phyloP scores from a whole-genome alignment of 1,139 yeast species.

The Arxiozyma telluris region DNA sequence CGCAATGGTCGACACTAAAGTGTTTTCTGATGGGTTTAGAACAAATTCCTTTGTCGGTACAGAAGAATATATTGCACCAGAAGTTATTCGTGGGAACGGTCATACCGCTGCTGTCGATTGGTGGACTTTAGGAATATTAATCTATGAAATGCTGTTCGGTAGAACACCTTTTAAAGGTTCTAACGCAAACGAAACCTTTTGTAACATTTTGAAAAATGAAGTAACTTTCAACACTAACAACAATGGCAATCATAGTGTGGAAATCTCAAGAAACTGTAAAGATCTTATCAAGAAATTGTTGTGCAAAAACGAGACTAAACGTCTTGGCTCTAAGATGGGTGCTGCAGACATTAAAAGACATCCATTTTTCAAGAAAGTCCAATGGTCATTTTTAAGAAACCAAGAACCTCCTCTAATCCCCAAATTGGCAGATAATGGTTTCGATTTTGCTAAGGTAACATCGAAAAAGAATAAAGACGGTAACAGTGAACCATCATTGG shows the following conservation, averaged over 20 bases:
- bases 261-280: slow-evolving; percentile 66
- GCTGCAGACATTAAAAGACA: slow-evolving; percentile 91
- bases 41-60: slow-evolving; percentile 98
- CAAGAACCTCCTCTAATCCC: slow-evolving; percentile 95
- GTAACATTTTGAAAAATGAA: slow-evolving; percentile 76
- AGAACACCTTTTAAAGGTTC: slow-evolving; percentile 93
- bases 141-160: slow-evolving; percentile 90
- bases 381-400: slow-evolving; percentile 90
- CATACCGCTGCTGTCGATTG: slow-evolving; percentile 99
- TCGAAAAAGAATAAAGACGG: slow-evolving; percentile 16
- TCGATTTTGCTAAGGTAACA: slow-evolving; percentile 33
- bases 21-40: slow-evolving; percentile 91
- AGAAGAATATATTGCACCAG: slow-evolving; percentile 97
- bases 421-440: slow-evolving; percentile 53
- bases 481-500: slow-evolving; percentile 10
- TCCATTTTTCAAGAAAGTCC: slow-evolving; percentile 78
- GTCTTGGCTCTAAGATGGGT: slow-evolving; percentile 86
- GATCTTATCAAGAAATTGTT: slow-evolving; percentile 68
- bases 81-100: slow-evolving; percentile 92
- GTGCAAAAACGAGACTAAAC: slow-evolving; percentile 77
- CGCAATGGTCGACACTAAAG: slow-evolving; percentile 65
- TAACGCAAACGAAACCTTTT: slow-evolving; percentile 80
- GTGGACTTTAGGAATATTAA: slow-evolving; percentile 95
- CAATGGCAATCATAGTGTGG: slow-evolving; percentile 13
- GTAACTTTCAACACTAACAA: slow-evolving; percentile 53